Percentiles rank a stretch among this genome's conserved stretches.
These are phyloP conservation scores for Rosa hybrid DNA, from an alignment of 331 rosid genomes.

Conservation along the genomic window DNA sequence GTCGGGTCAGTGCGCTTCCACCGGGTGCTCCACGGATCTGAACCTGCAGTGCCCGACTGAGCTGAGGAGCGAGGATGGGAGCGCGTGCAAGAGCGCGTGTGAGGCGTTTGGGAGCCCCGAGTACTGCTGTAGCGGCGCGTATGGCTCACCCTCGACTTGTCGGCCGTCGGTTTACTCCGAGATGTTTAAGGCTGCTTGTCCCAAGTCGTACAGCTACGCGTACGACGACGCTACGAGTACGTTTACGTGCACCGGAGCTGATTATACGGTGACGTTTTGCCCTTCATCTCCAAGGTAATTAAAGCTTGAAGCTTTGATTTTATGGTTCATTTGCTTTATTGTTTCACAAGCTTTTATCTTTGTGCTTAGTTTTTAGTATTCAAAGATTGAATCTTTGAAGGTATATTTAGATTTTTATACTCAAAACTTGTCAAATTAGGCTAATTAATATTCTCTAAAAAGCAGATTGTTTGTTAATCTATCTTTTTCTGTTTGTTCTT, in stretches of 20 bases:
- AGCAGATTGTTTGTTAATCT: not conserved
- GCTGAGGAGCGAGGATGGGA: constrained; percentile 56
- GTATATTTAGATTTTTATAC: not conserved
- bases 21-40: constrained; percentile 84
- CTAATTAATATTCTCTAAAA: not conserved
- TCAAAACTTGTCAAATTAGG: not conserved
- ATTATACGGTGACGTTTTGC: constrained; percentile 88
- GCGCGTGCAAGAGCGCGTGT: constrained; percentile 97
- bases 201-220: constrained; percentile 92
- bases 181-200: constrained; percentile 90
- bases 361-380: not conserved
- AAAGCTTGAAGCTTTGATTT: not conserved
- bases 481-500: not conserved
- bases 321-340: not conserved
- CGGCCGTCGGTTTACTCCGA: constrained; percentile 78
- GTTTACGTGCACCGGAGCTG: constrained; percentile 87
- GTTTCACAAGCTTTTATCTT: not conserved
- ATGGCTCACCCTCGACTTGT: constrained; percentile 70
- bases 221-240: constrained; percentile 92
- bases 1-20: constrained; percentile 69
- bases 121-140: constrained; percentile 96
- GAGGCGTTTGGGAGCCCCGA: constrained; percentile 88
- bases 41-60: constrained; percentile 82
- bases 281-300: constrained; percentile 90
- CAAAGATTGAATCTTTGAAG: constrained; percentile 7